A percentile compares a stretch with the other conserved stretches of the same genome.
Evolutionary conservation across 2,329 filamentous ascomycete species (phyloP).

Genomic region (Phaeosphaeriaceae sp.): DNA sequence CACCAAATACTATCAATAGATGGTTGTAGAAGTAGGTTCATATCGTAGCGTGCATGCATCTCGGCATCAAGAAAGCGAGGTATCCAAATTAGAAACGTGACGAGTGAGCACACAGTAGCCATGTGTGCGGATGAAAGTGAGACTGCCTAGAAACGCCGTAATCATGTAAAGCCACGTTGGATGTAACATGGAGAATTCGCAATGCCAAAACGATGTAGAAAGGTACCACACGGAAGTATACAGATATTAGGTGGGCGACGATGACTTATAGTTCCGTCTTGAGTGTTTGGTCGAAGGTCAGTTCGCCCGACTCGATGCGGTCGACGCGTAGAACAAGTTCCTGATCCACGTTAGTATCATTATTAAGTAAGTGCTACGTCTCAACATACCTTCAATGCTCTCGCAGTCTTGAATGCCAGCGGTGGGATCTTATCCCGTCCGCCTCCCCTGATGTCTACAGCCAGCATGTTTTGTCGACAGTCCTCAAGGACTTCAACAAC

Average conservation of each 20-base stretch:
- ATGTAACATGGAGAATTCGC: neutral
- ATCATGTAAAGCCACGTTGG: neutral
- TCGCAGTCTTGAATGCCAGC: slow-evolving; percentile 84
- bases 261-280: slow-evolving; percentile 37
- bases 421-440: slow-evolving; percentile 72
- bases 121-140: neutral
- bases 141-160: slow-evolving; percentile 5
- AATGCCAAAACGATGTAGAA: neutral
- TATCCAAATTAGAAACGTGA: slow-evolving; percentile 14
- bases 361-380: neutral
- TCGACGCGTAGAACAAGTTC: slow-evolving; percentile 52
- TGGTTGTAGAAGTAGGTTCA: slow-evolving; percentile 13
- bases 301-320: slow-evolving; percentile 48
- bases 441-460: slow-evolving; percentile 66
- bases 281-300: slow-evolving; percentile 42
- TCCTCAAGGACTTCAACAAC: slow-evolving; percentile 64
- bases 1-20: slow-evolving; percentile 26
- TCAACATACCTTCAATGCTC: slow-evolving; percentile 72
- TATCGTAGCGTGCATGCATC: slow-evolving; percentile 13
- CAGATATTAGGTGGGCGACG: neutral
- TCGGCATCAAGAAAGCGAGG: slow-evolving; percentile 7
- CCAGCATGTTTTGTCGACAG: slow-evolving; percentile 70
- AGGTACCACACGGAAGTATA: too few species aligned
- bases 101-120: neutral
- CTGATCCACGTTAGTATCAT: slow-evolving; percentile 29